Conservation (phyloP, 768 basidiomycete species). For the Inosperma sp. region DNA sequence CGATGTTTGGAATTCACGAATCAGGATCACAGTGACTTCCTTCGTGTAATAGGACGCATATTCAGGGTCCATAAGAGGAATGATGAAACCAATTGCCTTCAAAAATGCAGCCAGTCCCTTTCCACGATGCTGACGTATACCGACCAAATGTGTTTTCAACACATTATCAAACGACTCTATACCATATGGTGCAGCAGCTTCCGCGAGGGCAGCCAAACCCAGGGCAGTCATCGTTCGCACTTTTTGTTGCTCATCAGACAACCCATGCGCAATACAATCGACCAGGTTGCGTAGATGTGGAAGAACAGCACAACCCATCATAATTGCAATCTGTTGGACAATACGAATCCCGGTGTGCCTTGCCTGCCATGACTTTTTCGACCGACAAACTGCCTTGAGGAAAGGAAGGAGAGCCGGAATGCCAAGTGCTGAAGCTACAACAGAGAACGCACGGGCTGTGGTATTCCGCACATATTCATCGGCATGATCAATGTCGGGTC, state of each 20-base stretch:
- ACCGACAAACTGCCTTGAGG: slow-evolving; percentile 96
- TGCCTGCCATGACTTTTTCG: slow-evolving; percentile 99
- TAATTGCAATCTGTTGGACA: slow-evolving; percentile 98
- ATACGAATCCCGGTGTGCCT: slow-evolving; percentile 99
- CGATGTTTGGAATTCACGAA: slow-evolving; percentile 97
- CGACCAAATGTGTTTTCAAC: slow-evolving; percentile 89
- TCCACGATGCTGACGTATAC: slow-evolving; percentile 91
- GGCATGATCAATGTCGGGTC: slow-evolving; percentile 98
- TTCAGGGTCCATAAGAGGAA: slow-evolving; percentile 99
- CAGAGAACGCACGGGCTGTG: slow-evolving; percentile 97
- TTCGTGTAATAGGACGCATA: slow-evolving; percentile 99
- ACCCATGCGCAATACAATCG: slow-evolving; percentile 89
- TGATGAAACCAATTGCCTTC: slow-evolving; percentile 98
- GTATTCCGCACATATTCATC: slow-evolving; percentile 99
- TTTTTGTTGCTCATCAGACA: slow-evolving; percentile 94
- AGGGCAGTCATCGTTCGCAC: slow-evolving; percentile 95
- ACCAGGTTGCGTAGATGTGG: slow-evolving; percentile 96
- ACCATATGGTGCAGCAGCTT: slow-evolving; percentile 97
- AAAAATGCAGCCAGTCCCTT: slow-evolving; percentile 93
- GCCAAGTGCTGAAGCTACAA: slow-evolving; percentile 96
- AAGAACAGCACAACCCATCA: slow-evolving; percentile 99
- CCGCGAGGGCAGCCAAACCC: slow-evolving; percentile 88
- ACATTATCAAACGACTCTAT: slow-evolving; percentile 99
- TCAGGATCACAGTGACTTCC: slow-evolving; percentile 94
- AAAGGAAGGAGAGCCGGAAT: slow-evolving; percentile 97